These are phyloP conservation scores for Platismatia glauca DNA, from an alignment of 495 filamentous ascomycete species.

Conservation along the genomic window DNA sequence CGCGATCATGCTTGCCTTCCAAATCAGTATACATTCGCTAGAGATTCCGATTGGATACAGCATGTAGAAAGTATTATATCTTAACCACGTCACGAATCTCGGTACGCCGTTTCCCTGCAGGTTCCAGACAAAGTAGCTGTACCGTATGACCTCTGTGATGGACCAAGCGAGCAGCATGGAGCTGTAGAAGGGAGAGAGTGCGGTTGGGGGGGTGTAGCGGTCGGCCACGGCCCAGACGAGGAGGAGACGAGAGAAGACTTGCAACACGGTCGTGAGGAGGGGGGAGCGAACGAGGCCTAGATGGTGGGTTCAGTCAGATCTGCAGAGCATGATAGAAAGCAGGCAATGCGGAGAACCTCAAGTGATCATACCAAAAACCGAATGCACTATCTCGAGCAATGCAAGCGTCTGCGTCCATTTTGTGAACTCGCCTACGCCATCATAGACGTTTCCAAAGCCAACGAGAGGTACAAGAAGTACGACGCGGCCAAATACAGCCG, in stretches of 20 bases:
- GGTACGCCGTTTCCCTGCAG: slow-evolving; percentile 53
- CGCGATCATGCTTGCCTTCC: slow-evolving; percentile 53
- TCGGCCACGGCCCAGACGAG: slow-evolving; percentile 74
- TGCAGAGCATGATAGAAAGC: not conserved
- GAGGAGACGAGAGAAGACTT: slow-evolving; percentile 72
- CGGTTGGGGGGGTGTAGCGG: slow-evolving; percentile 45
- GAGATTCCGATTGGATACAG: slow-evolving; percentile 86
- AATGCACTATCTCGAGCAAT: slow-evolving; percentile 73
- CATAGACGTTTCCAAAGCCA: slow-evolving; percentile 45
- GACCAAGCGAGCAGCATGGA: slow-evolving; percentile 76
- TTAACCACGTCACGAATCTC: slow-evolving; percentile 63
- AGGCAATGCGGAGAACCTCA: not conserved
- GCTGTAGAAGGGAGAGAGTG: slow-evolving; percentile 43
- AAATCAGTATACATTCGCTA: slow-evolving; percentile 75
- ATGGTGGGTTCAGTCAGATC: slow-evolving; percentile 1
- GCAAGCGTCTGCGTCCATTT: slow-evolving; percentile 78
- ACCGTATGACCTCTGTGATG: slow-evolving; percentile 78
- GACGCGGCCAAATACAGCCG: slow-evolving; percentile 54
- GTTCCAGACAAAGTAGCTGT: slow-evolving; percentile 74
- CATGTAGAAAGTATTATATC: slow-evolving; percentile 88
- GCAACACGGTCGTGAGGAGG: slow-evolving; percentile 75
- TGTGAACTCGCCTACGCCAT: slow-evolving; percentile 51
- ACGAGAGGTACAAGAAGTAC: slow-evolving; percentile 40
- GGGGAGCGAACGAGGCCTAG: slow-evolving; percentile 76
- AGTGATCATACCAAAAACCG: slow-evolving; percentile 47